Conservation (phyloP, 169 alveolate genomes). For the Plasmodium relictum region DNA sequence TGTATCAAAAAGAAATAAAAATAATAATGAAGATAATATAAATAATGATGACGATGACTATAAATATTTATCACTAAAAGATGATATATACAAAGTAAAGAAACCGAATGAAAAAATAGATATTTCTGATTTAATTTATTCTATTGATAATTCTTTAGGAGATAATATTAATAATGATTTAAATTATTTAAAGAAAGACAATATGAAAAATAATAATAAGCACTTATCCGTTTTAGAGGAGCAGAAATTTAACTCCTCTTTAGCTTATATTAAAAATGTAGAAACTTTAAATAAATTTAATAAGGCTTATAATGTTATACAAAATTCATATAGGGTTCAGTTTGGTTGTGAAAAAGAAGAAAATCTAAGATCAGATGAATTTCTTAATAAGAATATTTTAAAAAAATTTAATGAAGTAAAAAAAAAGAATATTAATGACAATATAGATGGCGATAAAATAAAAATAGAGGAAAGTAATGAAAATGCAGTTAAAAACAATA, state of each 20-base stretch:
- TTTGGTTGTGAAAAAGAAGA: conserved; percentile 18
- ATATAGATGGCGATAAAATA: neutral
- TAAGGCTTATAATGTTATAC: conserved; percentile 13
- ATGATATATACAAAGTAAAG: conserved; percentile 46
- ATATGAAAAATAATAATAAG: neutral
- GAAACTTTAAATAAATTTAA: conserved; percentile 26
- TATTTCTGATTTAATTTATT: conserved; percentile 17
- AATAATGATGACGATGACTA: conserved; percentile 14
- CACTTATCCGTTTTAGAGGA: conserved; percentile 54
- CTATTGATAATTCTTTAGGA: neutral
- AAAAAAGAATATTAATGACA: neutral
- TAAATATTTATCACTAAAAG: conserved; percentile 18
- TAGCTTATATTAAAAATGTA: conserved; percentile 27
- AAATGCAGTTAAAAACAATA: neutral
- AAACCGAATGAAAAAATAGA: conserved; percentile 25
- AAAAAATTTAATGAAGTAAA: neutral
- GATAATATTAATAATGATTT: conserved; percentile 7
- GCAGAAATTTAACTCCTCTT: conserved; percentile 14
- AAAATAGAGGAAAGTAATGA: neutral
- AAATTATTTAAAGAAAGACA: conserved; percentile 3
- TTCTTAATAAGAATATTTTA: conserved; percentile 17
- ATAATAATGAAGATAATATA: neutral
- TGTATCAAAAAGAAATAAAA: neutral
- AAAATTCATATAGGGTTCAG: conserved; percentile 19
- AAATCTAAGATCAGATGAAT: conserved; percentile 18